Conservation (phyloP, 2,329 filamentous ascomycete species). For the Lasiodiplodia citricola region DNA sequence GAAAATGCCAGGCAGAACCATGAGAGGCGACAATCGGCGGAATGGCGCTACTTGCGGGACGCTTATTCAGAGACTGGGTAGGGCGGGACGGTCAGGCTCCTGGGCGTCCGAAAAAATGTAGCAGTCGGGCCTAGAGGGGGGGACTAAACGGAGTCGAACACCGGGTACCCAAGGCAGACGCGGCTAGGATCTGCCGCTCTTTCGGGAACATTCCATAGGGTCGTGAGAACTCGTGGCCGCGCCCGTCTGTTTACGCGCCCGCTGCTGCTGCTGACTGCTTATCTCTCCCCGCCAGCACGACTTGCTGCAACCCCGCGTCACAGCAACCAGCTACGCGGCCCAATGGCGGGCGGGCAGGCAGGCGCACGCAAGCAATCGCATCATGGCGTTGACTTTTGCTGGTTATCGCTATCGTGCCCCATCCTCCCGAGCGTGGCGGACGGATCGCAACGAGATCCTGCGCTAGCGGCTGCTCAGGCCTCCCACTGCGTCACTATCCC, state of each 20-base stretch:
- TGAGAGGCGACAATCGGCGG: slow-evolving; percentile 21
- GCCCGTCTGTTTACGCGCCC: slow-evolving; percentile 6
- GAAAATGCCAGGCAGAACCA: slow-evolving; percentile 30
- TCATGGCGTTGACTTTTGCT: background rate
- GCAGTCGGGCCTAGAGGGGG: slow-evolving; percentile 18
- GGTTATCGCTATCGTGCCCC: slow-evolving; percentile 6
- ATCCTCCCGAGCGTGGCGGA: slow-evolving; percentile 15
- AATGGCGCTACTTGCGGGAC: slow-evolving; percentile 24
- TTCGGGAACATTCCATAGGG: slow-evolving; percentile 22
- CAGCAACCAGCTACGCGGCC: background rate
- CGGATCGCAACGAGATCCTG: slow-evolving; percentile 10
- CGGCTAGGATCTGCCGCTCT: slow-evolving; percentile 9
- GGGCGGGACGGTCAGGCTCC: slow-evolving; percentile 17
- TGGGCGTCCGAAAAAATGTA: slow-evolving; percentile 22
- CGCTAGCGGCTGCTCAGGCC: slow-evolving; percentile 21
- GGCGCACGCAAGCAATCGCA: background rate
- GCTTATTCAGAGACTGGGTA: slow-evolving; percentile 26
- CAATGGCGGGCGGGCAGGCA: background rate
- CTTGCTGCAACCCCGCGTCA: background rate
- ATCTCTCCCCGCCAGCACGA: background rate
- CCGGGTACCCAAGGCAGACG: slow-evolving; percentile 21
- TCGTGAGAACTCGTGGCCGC: slow-evolving; percentile 19
- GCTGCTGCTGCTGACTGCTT: slow-evolving; percentile 7
- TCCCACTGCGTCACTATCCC: slow-evolving; percentile 20
- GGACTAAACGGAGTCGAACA: slow-evolving; percentile 22